Evolutionary conservation across 371 early-diverging fungal species (phyloP), one percentile per base, ranked within the genome.

Genomic region (Ordospora colligata): DNA sequence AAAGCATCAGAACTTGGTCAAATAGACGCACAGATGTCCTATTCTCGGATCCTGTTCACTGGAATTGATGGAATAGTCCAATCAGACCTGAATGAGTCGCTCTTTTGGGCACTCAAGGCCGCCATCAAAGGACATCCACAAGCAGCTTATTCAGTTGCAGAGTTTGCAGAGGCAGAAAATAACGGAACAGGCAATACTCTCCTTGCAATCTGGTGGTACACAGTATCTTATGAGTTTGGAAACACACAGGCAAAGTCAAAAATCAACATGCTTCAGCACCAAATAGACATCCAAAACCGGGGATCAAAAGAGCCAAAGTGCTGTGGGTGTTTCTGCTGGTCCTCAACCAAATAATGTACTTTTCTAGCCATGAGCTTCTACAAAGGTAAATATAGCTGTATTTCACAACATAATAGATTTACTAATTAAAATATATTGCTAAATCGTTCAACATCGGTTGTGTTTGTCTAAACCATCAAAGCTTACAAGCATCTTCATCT

Each of bases 181-280:
- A 83, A 80, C 5, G 68, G 49, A 21, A 44, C 65, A 22, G 62
- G 62, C 22, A 67, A 79, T 58, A 70, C 58, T 37, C 25, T 75
- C 23, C 42, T 76, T 12, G 77, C 81, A 10, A 50, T 79, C 9
- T 85, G 84, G 82, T 85, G 85, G 85, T 80, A 77, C 66, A 74
- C 45, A 37, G 82, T 85, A 45, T 64, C 83, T 10, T 49, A 68
- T 9, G n/a, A 42, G 10, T 42, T 73, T 3, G 82, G 82, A 42
- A 50, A 58, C 45, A 69, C 50, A 45, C 50, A 75, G 19, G 76
- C 74, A 32, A 46, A 67, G 14, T 14, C 21, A n/a, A 72, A 64
- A 23, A 45, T 71, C 7, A 68, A 42, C 19, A 53, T 70, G 21
- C 25, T 77, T 2, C 73, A 43, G 42, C 8, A 52, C 7, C 43